Conservation (phyloP, 805 yeast species). For the Metschnikowia dekortorum region DNA sequence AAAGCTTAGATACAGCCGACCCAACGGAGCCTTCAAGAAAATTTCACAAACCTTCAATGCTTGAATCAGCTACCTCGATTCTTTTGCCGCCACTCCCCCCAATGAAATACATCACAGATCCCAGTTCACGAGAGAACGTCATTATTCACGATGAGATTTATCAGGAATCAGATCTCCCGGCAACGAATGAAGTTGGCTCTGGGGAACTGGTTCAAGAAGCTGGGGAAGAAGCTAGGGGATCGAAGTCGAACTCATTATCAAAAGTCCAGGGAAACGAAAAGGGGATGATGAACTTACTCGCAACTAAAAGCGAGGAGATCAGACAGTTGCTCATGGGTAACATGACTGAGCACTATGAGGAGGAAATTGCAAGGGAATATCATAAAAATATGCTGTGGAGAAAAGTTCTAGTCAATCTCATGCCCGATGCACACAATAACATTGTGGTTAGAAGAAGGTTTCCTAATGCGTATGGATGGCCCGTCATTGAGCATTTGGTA, state of each 20-base stretch:
- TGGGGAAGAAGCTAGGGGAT: neutral
- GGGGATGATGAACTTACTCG: conserved; percentile 14
- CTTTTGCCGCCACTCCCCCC: conserved; percentile 80
- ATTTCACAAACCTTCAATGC: conserved; percentile 68
- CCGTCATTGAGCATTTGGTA: conserved; percentile 78
- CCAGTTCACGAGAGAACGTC: conserved; percentile 55
- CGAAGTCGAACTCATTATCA: neutral
- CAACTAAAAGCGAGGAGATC: conserved; percentile 16
- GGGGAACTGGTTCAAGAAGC: neutral
- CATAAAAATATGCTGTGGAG: conserved; percentile 85
- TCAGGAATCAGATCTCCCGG: conserved; percentile 48
- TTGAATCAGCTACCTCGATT: conserved; percentile 74
- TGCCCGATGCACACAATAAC: conserved; percentile 94
- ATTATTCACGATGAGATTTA: conserved; percentile 83
- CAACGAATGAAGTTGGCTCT: neutral
- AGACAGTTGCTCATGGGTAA: conserved; percentile 14
- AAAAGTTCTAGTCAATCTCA: conserved; percentile 77
- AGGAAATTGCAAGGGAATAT: conserved; percentile 83
- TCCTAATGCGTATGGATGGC: conserved; percentile 95
- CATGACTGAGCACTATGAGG: conserved; percentile 52
- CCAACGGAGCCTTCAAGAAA: conserved; percentile 10
- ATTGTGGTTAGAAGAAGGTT: conserved; percentile 84
- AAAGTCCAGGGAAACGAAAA: conserved; percentile 2
- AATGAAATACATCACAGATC: conserved; percentile 60
- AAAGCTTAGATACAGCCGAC: neutral